Base-by-base conservation (phyloP, 371 early-diverging fungal species). In the Cokeromyces recurvatus region DNA sequence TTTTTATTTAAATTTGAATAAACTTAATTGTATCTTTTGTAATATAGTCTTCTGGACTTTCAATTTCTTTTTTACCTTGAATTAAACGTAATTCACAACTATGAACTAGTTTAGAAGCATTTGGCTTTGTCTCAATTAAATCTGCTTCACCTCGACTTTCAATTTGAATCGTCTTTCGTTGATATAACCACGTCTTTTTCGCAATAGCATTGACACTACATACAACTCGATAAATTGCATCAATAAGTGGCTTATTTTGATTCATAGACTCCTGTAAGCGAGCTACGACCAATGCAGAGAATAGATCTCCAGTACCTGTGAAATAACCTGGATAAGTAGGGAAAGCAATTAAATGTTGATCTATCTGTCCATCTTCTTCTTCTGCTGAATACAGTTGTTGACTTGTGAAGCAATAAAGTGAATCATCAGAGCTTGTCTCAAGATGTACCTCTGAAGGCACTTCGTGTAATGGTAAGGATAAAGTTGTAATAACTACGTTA, bases 221-320 rank as follows among this genome's bases (percentile, higher is more conserved):
- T 0, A 86, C 77, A 0, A 85, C 85, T 36, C 69, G 71, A 32
- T 77, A 67, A 15, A 75, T 73, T 2, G 82, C 83, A 4, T 62
- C 46, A 0, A 60, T 57, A 29, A 66, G 46, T n/a, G 35, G 4
- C n/a, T n/a, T 34, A 4, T 43, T 19, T 19, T 38, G 37, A 7
- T 49, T 50, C 0, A 63, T 40, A 8, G 59, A 50, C 40, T 61
- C 55, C 17, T 67, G 61, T 15, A 57, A 53, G 4, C 82, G 61
- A 5, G 92, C 93, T 12, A 90, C 64, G 4, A 86, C 42, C 27
- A 94, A 50, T 0, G 91, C 84, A 1, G 91, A 73, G 48, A 93
- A 91, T 39, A 96, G 43, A 59, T 96, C 95, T 21, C 95, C 96
- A 1, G 95, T 89, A n/a, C 96, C 96, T 0, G 90, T 91, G 53